Evolutionary conservation across 2,329 filamentous ascomycete genomes (phyloP), one percentile per base, ranked within the genome.

Genomic region (Helicocarpus griseus): DNA sequence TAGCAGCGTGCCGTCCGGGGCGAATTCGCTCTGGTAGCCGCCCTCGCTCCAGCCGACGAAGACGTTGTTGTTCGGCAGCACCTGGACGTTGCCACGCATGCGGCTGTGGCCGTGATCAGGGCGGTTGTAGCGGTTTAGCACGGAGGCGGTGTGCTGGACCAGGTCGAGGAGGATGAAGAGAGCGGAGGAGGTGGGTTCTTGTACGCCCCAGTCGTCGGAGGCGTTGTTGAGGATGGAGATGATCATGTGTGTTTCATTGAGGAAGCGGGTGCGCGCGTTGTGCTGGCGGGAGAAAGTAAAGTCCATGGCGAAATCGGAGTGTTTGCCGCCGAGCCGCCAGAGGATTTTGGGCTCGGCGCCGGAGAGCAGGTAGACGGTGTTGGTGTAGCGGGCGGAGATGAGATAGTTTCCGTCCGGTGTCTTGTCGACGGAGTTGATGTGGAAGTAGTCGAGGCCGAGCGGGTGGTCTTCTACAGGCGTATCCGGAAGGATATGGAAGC

Each of bases 291-390:
- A 65, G 51, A 69, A 69, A 9, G 69, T 70, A 55, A 77, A 78
- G 26, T 69, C 63, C 39, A 43, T 24, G n/a, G 57, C 52, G 59
- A 78, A 76, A 35, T 71, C 70, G 1, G 71, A 71, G 22, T 66
- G 69, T 28, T 68, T 68, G 31, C 73, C 75, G 9, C 70, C 69
- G 11, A 77, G 61, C 19, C 69, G 66, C 74, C 74, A 77, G 54
- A 77, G 69, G 40, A 76, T 70, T 5, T 53, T 52, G 1, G 39
- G 39, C 2, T 68, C 69, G 4, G 65, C 65, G 13, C 73, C 72
- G 44, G 72, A 72, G 45, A 76, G 66, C 53, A 76, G 76, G 63
- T 75, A 73, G 17, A 76, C 67, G 1, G 71, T 66, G 51, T 71
- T 72, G 21, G 69, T 65, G 55, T 75, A 69, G 6, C 73, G 70